Evolutionary conservation across 2,329 filamentous ascomycete species (phyloP).

Genomic region (Aureobasidium sp.): DNA sequence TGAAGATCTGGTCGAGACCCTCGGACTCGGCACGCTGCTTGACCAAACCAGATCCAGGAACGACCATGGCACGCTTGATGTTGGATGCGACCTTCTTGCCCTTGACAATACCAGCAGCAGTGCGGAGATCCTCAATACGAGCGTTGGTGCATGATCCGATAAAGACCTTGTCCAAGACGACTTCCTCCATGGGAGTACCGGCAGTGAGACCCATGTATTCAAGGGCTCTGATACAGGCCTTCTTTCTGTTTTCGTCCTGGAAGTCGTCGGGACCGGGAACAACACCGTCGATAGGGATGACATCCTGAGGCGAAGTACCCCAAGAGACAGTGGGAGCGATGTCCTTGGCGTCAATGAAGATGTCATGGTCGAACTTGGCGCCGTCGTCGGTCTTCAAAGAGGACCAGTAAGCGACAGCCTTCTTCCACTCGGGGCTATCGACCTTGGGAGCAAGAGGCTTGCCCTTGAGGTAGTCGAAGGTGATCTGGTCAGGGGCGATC

Average conservation of each 20-base stretch:
- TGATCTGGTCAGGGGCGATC: constrained; percentile 89
- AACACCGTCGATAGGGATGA: constrained; percentile 81
- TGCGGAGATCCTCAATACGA: constrained; percentile 87
- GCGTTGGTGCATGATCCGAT: constrained; percentile 98
- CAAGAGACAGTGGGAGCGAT: constrained; percentile 90
- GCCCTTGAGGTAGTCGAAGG: constrained; percentile 91
- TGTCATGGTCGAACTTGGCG: constrained; percentile 81
- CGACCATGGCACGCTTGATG: constrained; percentile 90
- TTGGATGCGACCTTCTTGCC: constrained; percentile 81
- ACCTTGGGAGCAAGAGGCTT: constrained; percentile 78
- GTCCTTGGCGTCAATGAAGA: constrained; percentile 86
- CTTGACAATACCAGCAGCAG: constrained; percentile 76
- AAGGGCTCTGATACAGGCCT: constrained; percentile 68
- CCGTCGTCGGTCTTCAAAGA: constrained; percentile 76
- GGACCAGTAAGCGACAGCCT: constrained; percentile 80
- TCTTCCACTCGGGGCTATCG: constrained; percentile 82
- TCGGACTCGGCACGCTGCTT: constrained; percentile 87
- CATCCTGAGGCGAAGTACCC: constrained; percentile 95
- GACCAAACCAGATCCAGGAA: constrained; percentile 89
- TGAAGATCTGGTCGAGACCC: constrained; percentile 87
- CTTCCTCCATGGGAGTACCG: constrained; percentile 86
- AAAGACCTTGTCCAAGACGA: constrained; percentile 89
- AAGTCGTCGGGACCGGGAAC: constrained; percentile 90
- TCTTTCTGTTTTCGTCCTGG: constrained; percentile 68
- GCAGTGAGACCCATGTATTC: constrained; percentile 93